These are phyloP conservation scores for Aspergillus kassunensis DNA, from an alignment of 495 filamentous ascomycete species.

Conservation along the genomic window DNA sequence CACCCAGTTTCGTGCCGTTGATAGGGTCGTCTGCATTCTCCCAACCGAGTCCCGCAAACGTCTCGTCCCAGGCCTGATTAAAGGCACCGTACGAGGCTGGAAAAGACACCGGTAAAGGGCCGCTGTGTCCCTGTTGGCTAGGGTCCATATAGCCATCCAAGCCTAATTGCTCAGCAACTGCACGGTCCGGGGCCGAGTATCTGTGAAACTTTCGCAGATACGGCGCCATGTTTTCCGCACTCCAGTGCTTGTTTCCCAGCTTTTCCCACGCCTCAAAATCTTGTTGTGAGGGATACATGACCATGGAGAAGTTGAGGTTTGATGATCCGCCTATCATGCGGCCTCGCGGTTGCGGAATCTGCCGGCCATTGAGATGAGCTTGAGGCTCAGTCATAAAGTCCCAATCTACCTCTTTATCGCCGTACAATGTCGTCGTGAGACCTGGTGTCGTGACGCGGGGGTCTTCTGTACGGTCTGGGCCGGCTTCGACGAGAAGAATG, in stretches of 20 bases:
- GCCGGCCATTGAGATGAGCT: conserved; percentile 29
- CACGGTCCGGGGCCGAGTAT: conserved; percentile 34
- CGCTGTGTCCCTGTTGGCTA: conserved; percentile 34
- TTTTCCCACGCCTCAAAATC: conserved; percentile 46
- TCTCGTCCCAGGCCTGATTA: conserved; percentile 46
- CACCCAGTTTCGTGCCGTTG: not conserved
- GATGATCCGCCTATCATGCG: conserved; percentile 24
- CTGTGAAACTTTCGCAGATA: conserved; percentile 27
- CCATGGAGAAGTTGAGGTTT: conserved; percentile 30
- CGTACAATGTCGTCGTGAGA: no score
- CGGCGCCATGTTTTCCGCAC: conserved; percentile 24
- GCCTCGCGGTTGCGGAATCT: conserved; percentile 25
- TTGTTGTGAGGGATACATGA: conserved; percentile 21
- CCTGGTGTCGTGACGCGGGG: not conserved
- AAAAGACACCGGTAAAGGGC: conserved; percentile 38
- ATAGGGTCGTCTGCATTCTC: conserved; percentile 19
- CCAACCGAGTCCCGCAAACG: conserved; percentile 38
- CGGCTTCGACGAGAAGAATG: not conserved
- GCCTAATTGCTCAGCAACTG: not conserved
- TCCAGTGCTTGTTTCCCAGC: conserved; percentile 41
- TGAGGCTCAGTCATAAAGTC: conserved; percentile 38
- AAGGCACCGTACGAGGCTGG: conserved; percentile 37
- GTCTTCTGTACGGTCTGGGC: not conserved
- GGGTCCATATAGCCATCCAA: conserved; percentile 1
- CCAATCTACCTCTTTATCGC: conserved; percentile 34